Conservation (phyloP, 2,329 filamentous ascomycete genomes). For the Sarocladium brachiariae region DNA sequence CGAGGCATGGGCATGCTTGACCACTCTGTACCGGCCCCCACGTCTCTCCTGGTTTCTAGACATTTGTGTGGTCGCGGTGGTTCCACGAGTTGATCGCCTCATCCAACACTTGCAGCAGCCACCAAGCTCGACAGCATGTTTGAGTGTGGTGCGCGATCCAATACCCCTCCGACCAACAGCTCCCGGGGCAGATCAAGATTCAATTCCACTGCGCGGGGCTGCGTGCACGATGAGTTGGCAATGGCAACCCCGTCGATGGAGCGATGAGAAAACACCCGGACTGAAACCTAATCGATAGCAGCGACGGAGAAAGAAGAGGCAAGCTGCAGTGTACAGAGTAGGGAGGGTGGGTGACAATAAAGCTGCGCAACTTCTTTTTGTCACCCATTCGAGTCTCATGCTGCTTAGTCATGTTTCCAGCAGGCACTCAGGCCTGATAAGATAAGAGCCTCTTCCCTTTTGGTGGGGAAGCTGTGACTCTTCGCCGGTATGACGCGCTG, state of each 20-base stretch:
- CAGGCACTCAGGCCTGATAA: background rate
- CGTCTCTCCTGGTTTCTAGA: no score
- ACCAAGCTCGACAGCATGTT: background rate
- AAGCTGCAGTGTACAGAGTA: no score
- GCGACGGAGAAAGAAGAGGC: background rate
- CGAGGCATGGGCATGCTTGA: no score
- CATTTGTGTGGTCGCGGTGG: background rate
- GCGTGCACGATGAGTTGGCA: background rate
- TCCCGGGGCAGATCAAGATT: background rate
- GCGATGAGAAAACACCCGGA: background rate
- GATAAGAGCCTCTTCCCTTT: background rate
- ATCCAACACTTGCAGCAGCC: background rate
- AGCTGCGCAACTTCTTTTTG: no score
- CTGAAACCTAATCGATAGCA: no score
- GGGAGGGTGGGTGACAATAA: no score
- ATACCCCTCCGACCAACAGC: background rate
- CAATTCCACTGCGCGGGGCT: background rate
- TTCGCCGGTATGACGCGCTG: slow-evolving; percentile 6
- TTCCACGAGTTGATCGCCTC: background rate
- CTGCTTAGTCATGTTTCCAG: background rate
- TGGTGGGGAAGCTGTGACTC: background rate
- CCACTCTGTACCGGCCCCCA: no score
- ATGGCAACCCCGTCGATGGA: background rate
- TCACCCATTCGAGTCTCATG: no score
- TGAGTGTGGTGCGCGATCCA: background rate